Evolutionary conservation across 2,329 filamentous ascomycete species (phyloP), one percentile per base, ranked within the genome.

Genomic region (Alternaria tenuissima): DNA sequence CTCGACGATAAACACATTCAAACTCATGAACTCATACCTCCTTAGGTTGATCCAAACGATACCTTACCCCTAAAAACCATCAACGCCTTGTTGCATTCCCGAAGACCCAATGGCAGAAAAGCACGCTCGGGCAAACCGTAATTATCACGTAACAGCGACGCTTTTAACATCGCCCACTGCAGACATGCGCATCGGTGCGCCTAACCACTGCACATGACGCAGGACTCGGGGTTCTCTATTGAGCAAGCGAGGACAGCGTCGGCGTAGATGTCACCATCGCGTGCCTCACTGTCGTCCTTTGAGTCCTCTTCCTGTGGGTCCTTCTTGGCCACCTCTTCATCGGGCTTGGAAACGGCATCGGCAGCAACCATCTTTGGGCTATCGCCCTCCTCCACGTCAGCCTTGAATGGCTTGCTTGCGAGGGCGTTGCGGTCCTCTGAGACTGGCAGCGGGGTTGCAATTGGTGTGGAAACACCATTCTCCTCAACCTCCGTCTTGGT

Each of bases 131-230:
- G 18, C 18, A 41, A 41, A 22, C 38, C 38, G 12, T 41, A 41
- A 41, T 41, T 12, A 41, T 20, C 18, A 5, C 32, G 53, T 54
- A 57, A 39, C 51, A 61, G 66, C 58, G 63, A 62, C 24, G 18
- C 24, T 24, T 14, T 49, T 30, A 28, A n/a, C 32, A 7, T 12
- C 9, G 9, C 43, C 42, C 32, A n/a, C 3, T 42, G 8, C 14
- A 11, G 8, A 30, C 8, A 49, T 16, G 32, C 28, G 16, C 20
- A 55, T 20, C 44, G 49, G 2, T 16, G 9, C 5, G 14, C 28
- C 80, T 87, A 98, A 84, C 94, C 94, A 81, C 92, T 96, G 89
- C 95, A 99, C 95, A 99, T 98, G 67, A 97, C 79, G 79, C 95
- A 99, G 48, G 90, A 86, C 79, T 99, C 95, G 70, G 91, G 93